These are phyloP conservation scores for Corymbia citriodora DNA, from an alignment of 441 rosid species.

Conservation along the genomic window DNA sequence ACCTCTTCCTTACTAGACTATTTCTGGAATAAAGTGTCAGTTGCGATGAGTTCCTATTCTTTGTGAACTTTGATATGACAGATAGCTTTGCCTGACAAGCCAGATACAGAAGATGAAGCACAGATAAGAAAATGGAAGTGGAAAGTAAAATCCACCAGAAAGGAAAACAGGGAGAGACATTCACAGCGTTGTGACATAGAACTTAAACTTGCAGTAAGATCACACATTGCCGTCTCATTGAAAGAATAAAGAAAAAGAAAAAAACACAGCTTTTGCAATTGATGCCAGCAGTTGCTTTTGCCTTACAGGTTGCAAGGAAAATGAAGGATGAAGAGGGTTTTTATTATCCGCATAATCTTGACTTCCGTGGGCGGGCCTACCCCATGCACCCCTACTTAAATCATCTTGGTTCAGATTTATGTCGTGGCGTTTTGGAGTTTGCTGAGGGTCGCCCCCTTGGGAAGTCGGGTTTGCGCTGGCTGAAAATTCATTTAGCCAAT, in stretches of 20 bases:
- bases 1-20: neutral
- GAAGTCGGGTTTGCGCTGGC: conserved; percentile 78
- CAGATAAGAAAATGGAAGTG: conserved; percentile 79
- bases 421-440: conserved; percentile 95
- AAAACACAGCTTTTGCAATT: conserved; percentile 4
- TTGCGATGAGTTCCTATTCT: neutral
- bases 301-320: conserved; percentile 63
- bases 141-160: conserved; percentile 55
- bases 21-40: conserved; percentile 31
- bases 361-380: conserved; percentile 99
- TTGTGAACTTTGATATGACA: neutral
- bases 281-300: conserved; percentile 27
- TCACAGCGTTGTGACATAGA: conserved; percentile 94
- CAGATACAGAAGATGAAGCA: conserved; percentile 60
- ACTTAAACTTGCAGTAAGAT: conserved; percentile 91
- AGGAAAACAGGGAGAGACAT: conserved; percentile 87
- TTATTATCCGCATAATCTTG: conserved; percentile 94
- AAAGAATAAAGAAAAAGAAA: neutral
- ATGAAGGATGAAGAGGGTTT: conserved; percentile 95
- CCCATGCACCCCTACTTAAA: conserved; percentile 98
- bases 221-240: conserved; percentile 9
- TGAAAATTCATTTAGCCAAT: conserved; percentile 97
- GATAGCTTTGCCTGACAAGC: conserved; percentile 61
- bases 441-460: conserved; percentile 97
- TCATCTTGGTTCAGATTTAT: conserved; percentile 97